phyloP scores from a whole-genome alignment of 305 asterid genomes.

The Fraxinus paxiana region DNA sequence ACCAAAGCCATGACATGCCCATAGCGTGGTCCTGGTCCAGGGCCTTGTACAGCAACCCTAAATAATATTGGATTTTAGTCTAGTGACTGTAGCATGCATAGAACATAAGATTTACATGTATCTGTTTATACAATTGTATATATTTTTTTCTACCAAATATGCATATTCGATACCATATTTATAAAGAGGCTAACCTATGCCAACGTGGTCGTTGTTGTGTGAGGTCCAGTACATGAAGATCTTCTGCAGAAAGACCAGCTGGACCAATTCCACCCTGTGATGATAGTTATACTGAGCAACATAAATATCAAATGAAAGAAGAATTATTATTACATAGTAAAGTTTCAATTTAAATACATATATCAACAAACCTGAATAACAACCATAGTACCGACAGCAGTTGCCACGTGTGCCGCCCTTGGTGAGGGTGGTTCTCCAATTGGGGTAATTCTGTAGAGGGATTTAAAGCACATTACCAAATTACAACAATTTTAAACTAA shows the following conservation, averaged over 20 bases:
- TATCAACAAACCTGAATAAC: slow-evolving; percentile 78
- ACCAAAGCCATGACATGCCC: slow-evolving; percentile 99
- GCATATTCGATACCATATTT: background rate
- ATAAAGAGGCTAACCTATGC: slow-evolving; percentile 66
- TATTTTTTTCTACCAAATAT: background rate
- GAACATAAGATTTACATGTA: background rate
- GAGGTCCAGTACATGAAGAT: slow-evolving; percentile 96
- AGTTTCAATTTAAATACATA: background rate
- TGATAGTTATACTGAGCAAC: background rate
- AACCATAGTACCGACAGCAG: slow-evolving; percentile 98
- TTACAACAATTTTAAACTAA: background rate
- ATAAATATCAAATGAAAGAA: background rate
- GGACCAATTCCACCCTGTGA: slow-evolving; percentile 99
- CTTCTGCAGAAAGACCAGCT: slow-evolving; percentile 97
- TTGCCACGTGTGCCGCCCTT: slow-evolving; percentile 97
- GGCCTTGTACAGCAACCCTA: slow-evolving; percentile 99
- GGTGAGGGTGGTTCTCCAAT: slow-evolving; percentile 99
- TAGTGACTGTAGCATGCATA: background rate
- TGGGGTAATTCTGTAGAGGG: slow-evolving; percentile 68
- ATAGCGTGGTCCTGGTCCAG: slow-evolving; percentile 99
- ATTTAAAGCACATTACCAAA: slow-evolving; percentile 10
- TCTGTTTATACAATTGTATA: background rate
- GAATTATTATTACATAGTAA: background rate
- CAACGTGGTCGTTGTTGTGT: slow-evolving; percentile 94
- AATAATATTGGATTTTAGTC: background rate